These are phyloP conservation scores for Combretum micranthum DNA, from an alignment of 345 rosid genomes.

Conservation along the genomic window DNA sequence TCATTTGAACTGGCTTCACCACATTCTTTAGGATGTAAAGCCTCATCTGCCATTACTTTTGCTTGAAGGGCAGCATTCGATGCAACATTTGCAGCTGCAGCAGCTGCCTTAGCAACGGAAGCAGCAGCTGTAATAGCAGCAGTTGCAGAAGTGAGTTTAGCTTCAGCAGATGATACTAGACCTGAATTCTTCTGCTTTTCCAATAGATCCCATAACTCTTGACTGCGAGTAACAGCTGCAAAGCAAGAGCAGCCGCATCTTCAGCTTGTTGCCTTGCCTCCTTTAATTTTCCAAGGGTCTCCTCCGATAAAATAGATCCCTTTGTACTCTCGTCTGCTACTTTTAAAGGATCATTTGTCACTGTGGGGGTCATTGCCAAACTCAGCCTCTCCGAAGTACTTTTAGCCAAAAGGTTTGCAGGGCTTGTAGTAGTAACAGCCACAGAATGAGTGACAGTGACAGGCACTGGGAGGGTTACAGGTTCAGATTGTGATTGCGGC, in stretches of 20 bases:
- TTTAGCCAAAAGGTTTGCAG: slow-evolving; percentile 32
- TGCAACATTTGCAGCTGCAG: slow-evolving; percentile 95
- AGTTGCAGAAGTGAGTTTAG: slow-evolving; percentile 77
- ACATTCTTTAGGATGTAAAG: slow-evolving; percentile 29
- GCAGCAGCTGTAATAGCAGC: slow-evolving; percentile 83
- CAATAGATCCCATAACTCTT: slow-evolving; percentile 69
- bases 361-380: slow-evolving; percentile 33
- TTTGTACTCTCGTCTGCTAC: slow-evolving; percentile 29
- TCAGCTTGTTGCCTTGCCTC: slow-evolving; percentile 77
- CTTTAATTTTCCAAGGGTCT: slow-evolving; percentile 46
- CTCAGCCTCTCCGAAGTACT: slow-evolving; percentile 29
- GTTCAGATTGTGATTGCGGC: slow-evolving; percentile 26
- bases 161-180: slow-evolving; percentile 50
- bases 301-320: slow-evolving; percentile 50
- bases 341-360: slow-evolving; percentile 29
- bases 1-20: slow-evolving; percentile 22
- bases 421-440: slow-evolving; percentile 31
- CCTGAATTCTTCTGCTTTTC: slow-evolving; percentile 50
- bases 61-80: slow-evolving; percentile 92
- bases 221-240: slow-evolving; percentile 65
- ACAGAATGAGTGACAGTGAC: slow-evolving; percentile 24
- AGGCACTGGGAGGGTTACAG: slow-evolving; percentile 28
- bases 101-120: slow-evolving; percentile 96
- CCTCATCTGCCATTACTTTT: slow-evolving; percentile 90
- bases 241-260: slow-evolving; percentile 74